A percentile compares a stretch with the other conserved stretches of the same genome.
Conservation (phyloP, 2,329 filamentous ascomycete species). For the Rosellinia necatrix region DNA sequence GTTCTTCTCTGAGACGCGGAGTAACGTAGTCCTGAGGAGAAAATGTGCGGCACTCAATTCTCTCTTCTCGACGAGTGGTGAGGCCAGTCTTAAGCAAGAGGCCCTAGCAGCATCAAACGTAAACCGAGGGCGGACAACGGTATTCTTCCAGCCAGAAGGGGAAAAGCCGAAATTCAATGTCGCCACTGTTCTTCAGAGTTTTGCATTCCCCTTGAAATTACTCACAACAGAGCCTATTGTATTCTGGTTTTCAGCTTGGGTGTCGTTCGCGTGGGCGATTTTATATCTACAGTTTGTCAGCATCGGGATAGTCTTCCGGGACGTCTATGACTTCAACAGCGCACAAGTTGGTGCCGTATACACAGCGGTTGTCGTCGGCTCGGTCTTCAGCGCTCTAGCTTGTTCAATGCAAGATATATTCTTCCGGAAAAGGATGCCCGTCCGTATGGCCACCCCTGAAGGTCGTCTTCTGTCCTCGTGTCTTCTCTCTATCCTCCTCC, state of each 20-base stretch:
- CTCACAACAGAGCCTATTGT: constrained; percentile 61
- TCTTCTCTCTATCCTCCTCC: constrained; percentile 64
- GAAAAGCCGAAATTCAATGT: constrained; percentile 49
- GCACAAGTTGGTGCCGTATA: not conserved
- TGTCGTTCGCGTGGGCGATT: constrained; percentile 68
- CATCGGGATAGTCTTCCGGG: constrained; percentile 9
- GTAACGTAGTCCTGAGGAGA: constrained; percentile 3
- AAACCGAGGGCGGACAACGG: no score
- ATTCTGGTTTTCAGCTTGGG: constrained; percentile 69
- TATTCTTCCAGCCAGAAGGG: no score
- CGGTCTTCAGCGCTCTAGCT: constrained; percentile 1
- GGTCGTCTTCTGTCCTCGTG: constrained; percentile 66
- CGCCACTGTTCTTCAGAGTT: constrained; percentile 43
- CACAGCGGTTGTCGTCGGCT: not conserved
- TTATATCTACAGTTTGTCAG: constrained; percentile 59
- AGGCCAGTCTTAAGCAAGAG: no score
- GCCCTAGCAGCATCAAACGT: no score
- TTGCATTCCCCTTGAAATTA: no score
- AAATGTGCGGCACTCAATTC: not conserved
- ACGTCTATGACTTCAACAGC: not conserved
- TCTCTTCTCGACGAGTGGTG: no score
- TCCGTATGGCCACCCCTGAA: constrained; percentile 28
- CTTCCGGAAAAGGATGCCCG: no score
- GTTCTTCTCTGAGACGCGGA: constrained; percentile 11
- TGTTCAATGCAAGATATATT: no score